These are phyloP conservation scores for Mycena albidolilacea DNA, from an alignment of 768 basidiomycete species.

Conservation along the genomic window DNA sequence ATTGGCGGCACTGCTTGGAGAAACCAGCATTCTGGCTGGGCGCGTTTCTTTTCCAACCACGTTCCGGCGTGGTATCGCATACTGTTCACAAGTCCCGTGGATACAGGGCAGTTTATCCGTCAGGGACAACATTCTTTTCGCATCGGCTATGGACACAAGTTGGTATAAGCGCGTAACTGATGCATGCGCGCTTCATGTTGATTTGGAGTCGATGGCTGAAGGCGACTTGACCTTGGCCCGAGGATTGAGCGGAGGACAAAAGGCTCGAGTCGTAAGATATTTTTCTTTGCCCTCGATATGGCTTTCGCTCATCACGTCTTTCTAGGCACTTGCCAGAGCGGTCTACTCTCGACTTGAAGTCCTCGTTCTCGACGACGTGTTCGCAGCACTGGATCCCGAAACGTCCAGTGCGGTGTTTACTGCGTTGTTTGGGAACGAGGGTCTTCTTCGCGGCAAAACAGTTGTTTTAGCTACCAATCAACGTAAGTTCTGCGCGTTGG, in stretches of 20 bases:
- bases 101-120: constrained; percentile 32
- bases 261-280: constrained; percentile 30
- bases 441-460: constrained; percentile 23
- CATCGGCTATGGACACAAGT: constrained; percentile 11
- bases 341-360: constrained; percentile 26
- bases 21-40: constrained; percentile 24
- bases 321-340: constrained; percentile 36
- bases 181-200: constrained; percentile 27
- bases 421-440: constrained; percentile 23
- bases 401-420: constrained; percentile 28
- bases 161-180: constrained; percentile 31
- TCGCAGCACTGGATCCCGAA: constrained; percentile 30
- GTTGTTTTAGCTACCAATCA: constrained; percentile 23
- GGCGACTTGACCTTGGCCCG: constrained; percentile 28
- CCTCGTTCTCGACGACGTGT: constrained; percentile 29
- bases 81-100: constrained; percentile 37
- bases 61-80: constrained; percentile 28
- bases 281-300: not conserved
- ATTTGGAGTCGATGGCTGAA: constrained; percentile 9
- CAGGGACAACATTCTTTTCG: constrained; percentile 36
- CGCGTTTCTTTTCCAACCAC: constrained; percentile 16
- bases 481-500: not conserved
- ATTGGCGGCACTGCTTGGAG: constrained; percentile 27
- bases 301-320: not conserved
- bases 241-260: constrained; percentile 33